phyloP scores from a whole-genome alignment of 1,284 basidiomycete species.

The Flammula alnicola region DNA sequence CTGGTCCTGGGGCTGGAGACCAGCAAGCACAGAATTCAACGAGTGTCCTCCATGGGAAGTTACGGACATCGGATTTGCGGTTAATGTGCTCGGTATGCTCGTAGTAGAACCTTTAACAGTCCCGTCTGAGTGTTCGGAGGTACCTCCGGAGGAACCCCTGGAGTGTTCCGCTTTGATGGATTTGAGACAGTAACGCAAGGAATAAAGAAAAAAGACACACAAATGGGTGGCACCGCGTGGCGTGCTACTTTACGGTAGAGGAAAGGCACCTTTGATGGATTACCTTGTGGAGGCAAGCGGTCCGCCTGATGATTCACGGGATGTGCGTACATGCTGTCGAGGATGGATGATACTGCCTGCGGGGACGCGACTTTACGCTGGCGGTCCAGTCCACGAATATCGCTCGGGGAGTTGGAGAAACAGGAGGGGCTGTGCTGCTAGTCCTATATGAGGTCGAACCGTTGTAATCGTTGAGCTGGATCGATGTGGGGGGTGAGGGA shows the following conservation, averaged over 20 bases:
- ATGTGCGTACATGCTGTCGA: slow-evolving; percentile 21
- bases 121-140: too few species aligned
- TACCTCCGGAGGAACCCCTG: too few species aligned
- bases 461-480: background rate
- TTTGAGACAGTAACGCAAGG: background rate
- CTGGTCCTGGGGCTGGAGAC: too few species aligned
- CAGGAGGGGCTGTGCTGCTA: slow-evolving; percentile 4
- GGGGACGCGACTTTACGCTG: slow-evolving; percentile 5
- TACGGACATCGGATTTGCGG: too few species aligned
- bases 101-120: too few species aligned
- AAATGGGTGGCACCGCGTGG: background rate
- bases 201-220: background rate
- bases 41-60: too few species aligned
- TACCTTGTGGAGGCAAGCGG: background rate
- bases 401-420: slow-evolving; percentile 6
- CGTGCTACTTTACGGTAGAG: slow-evolving; percentile 4
- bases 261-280: slow-evolving; percentile 5
- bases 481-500: background rate
- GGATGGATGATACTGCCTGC: slow-evolving; percentile 14
- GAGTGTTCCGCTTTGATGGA: background rate
- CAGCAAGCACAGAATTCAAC: too few species aligned
- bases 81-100: too few species aligned
- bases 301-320: slow-evolving; percentile 1
- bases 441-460: slow-evolving; percentile 1
- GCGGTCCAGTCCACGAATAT: too few species aligned